Percentiles rank a stretch among this genome's conserved stretches.
Evolutionary conservation across 257 asterid genomes (phyloP).

Genomic region (Pogostemon cablin): DNA sequence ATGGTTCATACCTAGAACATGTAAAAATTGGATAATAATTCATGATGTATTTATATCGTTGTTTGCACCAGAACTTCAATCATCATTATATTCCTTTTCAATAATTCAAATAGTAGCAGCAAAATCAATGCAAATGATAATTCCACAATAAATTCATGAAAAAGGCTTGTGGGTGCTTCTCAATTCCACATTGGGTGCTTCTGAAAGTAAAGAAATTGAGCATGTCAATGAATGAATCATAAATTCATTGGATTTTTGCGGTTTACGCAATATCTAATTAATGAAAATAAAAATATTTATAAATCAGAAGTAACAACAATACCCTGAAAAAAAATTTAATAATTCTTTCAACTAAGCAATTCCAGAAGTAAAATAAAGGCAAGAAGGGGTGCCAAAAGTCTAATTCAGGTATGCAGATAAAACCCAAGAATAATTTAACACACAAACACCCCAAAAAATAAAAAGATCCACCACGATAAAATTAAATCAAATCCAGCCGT

Average conservation of each 20-base stretch:
- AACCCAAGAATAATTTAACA: slow-evolving; percentile 34
- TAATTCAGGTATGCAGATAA: slow-evolving; percentile 36
- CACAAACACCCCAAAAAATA: background rate
- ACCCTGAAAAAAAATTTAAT: background rate
- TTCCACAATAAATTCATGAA: too few relatives aligned
- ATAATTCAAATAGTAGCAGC: too few relatives aligned
- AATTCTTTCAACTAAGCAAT: background rate
- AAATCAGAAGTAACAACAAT: background rate
- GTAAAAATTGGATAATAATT: background rate
- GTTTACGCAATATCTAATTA: too few relatives aligned
- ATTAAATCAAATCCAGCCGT: slow-evolving; percentile 36
- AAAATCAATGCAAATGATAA: too few relatives aligned
- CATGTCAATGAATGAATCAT: too few relatives aligned
- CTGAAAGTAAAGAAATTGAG: too few relatives aligned
- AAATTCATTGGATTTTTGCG: too few relatives aligned
- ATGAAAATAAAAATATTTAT: too few relatives aligned
- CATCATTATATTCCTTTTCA: too few relatives aligned
- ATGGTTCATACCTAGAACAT: slow-evolving; percentile 92
- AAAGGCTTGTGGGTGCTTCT: too few relatives aligned
- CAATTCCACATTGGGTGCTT: too few relatives aligned
- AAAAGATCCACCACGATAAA: slow-evolving; percentile 38
- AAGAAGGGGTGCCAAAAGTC: slow-evolving; percentile 25
- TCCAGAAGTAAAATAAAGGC: slow-evolving; percentile 7
- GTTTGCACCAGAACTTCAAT: slow-evolving; percentile 60
- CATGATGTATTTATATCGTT: slow-evolving; percentile 58